Evolutionary conservation across 257 asterid species (phyloP).

Genomic region (Scutellaria minor): DNA sequence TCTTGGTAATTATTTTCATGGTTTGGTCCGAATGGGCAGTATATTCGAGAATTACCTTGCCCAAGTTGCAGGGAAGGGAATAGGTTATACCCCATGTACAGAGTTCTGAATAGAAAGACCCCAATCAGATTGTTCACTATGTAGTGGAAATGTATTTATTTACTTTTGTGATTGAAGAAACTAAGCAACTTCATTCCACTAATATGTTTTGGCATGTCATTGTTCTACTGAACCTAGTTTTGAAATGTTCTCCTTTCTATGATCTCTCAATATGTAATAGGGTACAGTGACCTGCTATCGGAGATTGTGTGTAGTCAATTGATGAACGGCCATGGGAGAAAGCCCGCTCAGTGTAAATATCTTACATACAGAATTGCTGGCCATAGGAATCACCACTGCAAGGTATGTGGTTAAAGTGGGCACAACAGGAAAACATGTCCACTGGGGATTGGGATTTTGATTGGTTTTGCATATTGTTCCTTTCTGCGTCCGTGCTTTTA

Average conservation of each 20-base stretch:
- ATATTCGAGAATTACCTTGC: conserved; percentile 90
- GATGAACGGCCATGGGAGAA: conserved; percentile 97
- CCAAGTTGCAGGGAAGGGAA: conserved; percentile 84
- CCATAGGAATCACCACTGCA: too few relatives aligned
- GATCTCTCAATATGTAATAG: conserved; percentile 40
- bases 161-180: conserved; percentile 8
- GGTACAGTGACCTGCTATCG: conserved; percentile 75
- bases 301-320: conserved; percentile 93
- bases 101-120: conserved; percentile 91
- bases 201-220: conserved; percentile 8
- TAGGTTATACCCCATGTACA: conserved; percentile 89
- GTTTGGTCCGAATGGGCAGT: conserved; percentile 97
- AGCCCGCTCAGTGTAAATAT: conserved; percentile 75
- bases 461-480: too few relatives aligned
- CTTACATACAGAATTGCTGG: conserved; percentile 24
- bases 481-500: too few relatives aligned
- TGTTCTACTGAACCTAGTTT: background rate
- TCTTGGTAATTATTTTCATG: conserved; percentile 33
- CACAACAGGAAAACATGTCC: too few relatives aligned
- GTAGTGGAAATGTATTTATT: conserved; percentile 73
- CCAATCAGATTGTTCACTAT: conserved; percentile 72
- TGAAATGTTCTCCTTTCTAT: background rate
- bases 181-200: background rate
- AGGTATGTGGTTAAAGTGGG: too few relatives aligned
- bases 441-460: too few relatives aligned